Conservation (phyloP, 148 eudicot genomes). For the Spergularia marina region DNA sequence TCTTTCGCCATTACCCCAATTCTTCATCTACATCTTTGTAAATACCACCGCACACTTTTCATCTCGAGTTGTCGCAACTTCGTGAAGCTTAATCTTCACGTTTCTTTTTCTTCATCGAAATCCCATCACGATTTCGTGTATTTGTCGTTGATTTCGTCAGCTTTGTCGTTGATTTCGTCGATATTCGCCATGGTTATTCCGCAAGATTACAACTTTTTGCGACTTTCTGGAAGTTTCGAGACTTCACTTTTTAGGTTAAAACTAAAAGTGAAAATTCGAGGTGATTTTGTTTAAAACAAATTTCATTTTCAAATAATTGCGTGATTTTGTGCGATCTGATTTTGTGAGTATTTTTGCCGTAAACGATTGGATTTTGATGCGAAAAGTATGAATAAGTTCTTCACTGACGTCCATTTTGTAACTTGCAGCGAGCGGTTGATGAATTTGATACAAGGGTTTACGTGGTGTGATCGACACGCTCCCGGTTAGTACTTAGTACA, state of each 20-base stretch:
- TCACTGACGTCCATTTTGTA: neutral
- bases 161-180: neutral
- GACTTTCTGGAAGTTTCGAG: neutral
- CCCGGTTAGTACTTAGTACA: neutral
- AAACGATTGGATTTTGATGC: neutral
- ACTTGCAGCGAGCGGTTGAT: neutral
- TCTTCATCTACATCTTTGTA: neutral
- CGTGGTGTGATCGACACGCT: neutral
- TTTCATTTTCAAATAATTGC: neutral
- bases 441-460: neutral
- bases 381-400: neutral
- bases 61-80: neutral
- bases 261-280: neutral
- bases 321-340: neutral
- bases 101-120: neutral
- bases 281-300: neutral
- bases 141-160: too few relatives aligned
- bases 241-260: neutral
- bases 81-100: neutral
- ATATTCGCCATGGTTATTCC: neutral
- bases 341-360: neutral
- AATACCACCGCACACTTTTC: neutral
- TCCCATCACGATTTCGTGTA: neutral
- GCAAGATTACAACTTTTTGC: neutral
- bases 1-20: too few relatives aligned